Evolutionary conservation across 1,284 basidiomycete species (phyloP).

Genomic region (Mycosarcoma mackinlayi): DNA sequence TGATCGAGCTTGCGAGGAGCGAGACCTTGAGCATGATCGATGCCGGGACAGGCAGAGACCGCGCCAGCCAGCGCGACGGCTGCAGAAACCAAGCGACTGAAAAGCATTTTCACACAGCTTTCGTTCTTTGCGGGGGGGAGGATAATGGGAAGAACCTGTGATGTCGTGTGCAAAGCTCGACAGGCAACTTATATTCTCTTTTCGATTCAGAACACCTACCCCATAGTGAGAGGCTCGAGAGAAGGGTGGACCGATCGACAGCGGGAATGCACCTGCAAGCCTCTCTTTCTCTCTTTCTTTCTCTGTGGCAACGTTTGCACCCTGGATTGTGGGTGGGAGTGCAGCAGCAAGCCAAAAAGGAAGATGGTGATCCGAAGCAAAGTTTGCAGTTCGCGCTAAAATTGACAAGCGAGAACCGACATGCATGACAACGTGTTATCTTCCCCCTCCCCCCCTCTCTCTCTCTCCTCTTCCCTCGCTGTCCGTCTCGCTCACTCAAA

Average conservation of each 20-base stretch:
- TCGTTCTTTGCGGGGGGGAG: not conserved
- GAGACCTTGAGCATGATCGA: constrained; percentile 39
- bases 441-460: too few species aligned
- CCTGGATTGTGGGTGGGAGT: not conserved
- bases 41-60: constrained; percentile 25
- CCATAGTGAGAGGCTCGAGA: not conserved
- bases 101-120: constrained; percentile 7
- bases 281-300: too few species aligned
- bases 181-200: not conserved
- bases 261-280: too few species aligned
- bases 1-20: constrained; percentile 17
- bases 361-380: constrained; percentile 19
- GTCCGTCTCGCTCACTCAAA: too few species aligned
- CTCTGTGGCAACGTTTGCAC: too few species aligned
- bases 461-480: too few species aligned
- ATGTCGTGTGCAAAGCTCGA: constrained; percentile 18
- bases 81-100: constrained; percentile 7
- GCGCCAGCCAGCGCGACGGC: constrained; percentile 14
- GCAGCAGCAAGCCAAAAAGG: constrained; percentile 1
- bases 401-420: constrained; percentile 22
- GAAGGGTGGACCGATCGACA: too few species aligned
- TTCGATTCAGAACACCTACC: too few species aligned
- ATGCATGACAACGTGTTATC: constrained; percentile 21
- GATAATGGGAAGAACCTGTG: not conserved
- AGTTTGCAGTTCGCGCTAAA: constrained; percentile 7